Conservation (phyloP, 345 rosid species). For the Populus tremula region DNA sequence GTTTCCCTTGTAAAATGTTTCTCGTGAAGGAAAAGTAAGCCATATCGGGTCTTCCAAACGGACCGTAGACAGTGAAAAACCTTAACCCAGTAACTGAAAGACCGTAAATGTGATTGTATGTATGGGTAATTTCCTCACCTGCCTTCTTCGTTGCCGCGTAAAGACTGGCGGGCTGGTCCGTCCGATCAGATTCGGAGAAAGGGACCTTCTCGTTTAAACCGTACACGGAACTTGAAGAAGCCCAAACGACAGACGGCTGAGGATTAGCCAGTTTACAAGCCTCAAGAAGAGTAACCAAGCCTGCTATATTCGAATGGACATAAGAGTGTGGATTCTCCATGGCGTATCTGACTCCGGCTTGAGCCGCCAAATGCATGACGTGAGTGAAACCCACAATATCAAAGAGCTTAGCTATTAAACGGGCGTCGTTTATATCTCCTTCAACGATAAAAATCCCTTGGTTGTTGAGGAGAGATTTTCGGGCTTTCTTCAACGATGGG, state of each 20-base stretch:
- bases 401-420: constrained; percentile 27
- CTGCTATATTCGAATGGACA: constrained; percentile 32
- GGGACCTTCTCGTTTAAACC: constrained; percentile 37
- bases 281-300: constrained; percentile 29
- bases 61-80: constrained; percentile 39
- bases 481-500: constrained; percentile 28
- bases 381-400: constrained; percentile 36
- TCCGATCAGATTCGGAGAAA: constrained; percentile 38
- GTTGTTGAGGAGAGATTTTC: constrained; percentile 21
- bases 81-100: constrained; percentile 37
- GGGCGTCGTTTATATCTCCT: constrained; percentile 34
- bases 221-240: constrained; percentile 39
- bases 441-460: constrained; percentile 28
- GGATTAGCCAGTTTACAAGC: constrained; percentile 31
- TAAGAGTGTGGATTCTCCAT: constrained; percentile 39
- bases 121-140: constrained; percentile 40
- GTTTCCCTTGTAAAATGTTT: constrained; percentile 37
- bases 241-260: constrained; percentile 39
- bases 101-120: constrained; percentile 39
- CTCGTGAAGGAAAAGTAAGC: constrained; percentile 39
- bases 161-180: constrained; percentile 42
- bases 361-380: constrained; percentile 42
- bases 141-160: constrained; percentile 43
- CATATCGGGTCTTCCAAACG: constrained; percentile 44
- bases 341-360: constrained; percentile 44